Base-by-base conservation (phyloP, 345 rosid genomes). In the Heritiera littoralis region DNA sequence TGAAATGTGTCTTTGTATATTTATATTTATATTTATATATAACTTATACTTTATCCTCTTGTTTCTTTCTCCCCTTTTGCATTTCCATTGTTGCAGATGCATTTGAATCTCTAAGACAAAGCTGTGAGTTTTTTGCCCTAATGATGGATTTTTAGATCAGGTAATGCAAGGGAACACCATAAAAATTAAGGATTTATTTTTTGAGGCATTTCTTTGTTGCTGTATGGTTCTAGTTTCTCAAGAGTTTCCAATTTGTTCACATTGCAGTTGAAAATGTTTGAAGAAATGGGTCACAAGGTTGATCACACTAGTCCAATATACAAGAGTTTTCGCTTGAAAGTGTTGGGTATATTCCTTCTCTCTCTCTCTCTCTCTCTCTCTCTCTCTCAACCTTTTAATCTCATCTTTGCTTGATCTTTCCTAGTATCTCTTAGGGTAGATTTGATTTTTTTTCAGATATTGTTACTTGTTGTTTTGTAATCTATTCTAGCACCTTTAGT, bases 121-220 rank as follows among this genome's bases (percentile, higher is more conserved):
- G 87, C 82, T 87, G 88, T 56, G 93, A 91, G 81, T 83, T 77
- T 76, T 86, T 85, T 88, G 95, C 82, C 95, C 98, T n/a, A 95
- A 95, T 82, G 93, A 86, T 88, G 97, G 94, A 48, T 93, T 95
- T 84, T 65, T 90, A 67, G 93, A 95, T 72, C 97, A 94, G 94
- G 98, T 93, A 79, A 79, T 75, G 69, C 77, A 55, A 67, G 60
- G 17, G 79, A 64, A 56, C 81, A 64, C 66, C 11, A 7, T 59
- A 65, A 11, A 38, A 43, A 41, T 45, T 60, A n/a, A 55, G 13
- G 17, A 46, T 79, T 66, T 78, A 76, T 23, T 18, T 10, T 6
- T 23, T 23, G 15, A 68, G 64, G 66, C 45, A 14, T 66, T 71
- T 4, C n/a, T 32, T 81, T 56, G 75, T 74, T 74, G 60, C 35